Percentiles rank a stretch among this genome's conserved stretches.
Evolutionary conservation across 345 rosid species (phyloP).

Genomic region (Schrenkiella parvula): DNA sequence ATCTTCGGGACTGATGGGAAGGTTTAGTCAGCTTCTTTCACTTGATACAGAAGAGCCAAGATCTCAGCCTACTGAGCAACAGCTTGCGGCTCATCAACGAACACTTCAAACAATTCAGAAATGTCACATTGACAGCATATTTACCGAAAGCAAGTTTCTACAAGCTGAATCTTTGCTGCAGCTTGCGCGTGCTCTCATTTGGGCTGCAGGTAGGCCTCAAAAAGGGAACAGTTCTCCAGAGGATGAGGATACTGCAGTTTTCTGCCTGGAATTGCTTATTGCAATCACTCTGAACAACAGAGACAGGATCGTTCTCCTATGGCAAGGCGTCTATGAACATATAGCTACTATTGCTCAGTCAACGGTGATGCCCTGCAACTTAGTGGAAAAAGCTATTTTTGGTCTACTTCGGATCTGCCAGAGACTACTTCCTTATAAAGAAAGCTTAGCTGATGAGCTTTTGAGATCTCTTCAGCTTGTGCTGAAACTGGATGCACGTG

Average conservation of each 20-base stretch:
- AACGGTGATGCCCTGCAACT: constrained; percentile 85
- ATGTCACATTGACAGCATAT: constrained; percentile 97
- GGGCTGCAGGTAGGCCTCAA: constrained; percentile 97
- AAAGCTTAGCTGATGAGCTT: constrained; percentile 96
- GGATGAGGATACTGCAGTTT: constrained; percentile 99
- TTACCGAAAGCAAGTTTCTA: constrained; percentile 94
- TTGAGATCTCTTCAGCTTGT: constrained; percentile 95
- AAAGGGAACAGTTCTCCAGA: constrained; percentile 90
- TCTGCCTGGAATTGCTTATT: constrained; percentile 92
- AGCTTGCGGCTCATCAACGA: constrained; percentile 98
- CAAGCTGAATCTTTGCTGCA: constrained; percentile 92
- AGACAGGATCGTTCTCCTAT: constrained; percentile 85
- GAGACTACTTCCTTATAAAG: constrained; percentile 94
- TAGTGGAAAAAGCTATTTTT: constrained; percentile 96
- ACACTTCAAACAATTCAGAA: constrained; percentile 93
- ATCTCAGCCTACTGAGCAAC: constrained; percentile 95
- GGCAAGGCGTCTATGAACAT: constrained; percentile 99
- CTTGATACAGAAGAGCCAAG: constrained; percentile 98
- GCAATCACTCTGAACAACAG: constrained; percentile 95
- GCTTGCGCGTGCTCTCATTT: constrained; percentile 90
- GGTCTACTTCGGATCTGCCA: constrained; percentile 97
- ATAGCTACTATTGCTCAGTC: constrained; percentile 97
- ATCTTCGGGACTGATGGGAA: constrained; percentile 97
- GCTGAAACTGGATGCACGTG: constrained; percentile 95
- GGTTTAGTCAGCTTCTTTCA: constrained; percentile 98